These are phyloP conservation scores for Aspergillus ochraceoroseus DNA, from an alignment of 2,329 filamentous ascomycete genomes.

Conservation along the genomic window DNA sequence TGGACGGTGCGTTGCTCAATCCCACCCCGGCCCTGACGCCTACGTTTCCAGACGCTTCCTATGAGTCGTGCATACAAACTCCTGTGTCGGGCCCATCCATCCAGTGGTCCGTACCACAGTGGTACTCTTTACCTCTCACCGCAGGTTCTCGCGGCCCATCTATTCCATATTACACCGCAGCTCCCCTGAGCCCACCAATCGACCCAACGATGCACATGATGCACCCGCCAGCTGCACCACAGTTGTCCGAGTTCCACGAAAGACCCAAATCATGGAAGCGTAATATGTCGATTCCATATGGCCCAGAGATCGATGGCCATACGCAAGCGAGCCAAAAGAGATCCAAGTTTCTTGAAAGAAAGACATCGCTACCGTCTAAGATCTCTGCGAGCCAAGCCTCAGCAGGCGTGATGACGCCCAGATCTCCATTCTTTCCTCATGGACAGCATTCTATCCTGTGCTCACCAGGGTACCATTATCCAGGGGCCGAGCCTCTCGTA, in stretches of 20 bases:
- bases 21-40: slow-evolving; percentile 26
- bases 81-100: slow-evolving; percentile 24
- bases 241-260: slow-evolving; percentile 18
- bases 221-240: slow-evolving; percentile 21
- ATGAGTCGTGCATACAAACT: slow-evolving; percentile 29
- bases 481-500: slow-evolving; percentile 21
- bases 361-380: slow-evolving; percentile 20
- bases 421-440: slow-evolving; percentile 22
- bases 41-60: slow-evolving; percentile 23
- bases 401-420: slow-evolving; percentile 20
- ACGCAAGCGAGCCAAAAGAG: slow-evolving; percentile 20
- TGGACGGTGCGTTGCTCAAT: slow-evolving; percentile 26
- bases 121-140: slow-evolving; percentile 31
- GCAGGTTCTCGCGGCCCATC: slow-evolving; percentile 21
- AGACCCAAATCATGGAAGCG: slow-evolving; percentile 30
- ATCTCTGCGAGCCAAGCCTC: slow-evolving; percentile 15
- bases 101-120: slow-evolving; percentile 27
- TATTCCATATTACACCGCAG: slow-evolving; percentile 25
- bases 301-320: slow-evolving; percentile 16
- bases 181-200: slow-evolving; percentile 24
- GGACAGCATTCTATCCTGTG: slow-evolving; percentile 29
- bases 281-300: slow-evolving; percentile 28
- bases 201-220: slow-evolving; percentile 25
- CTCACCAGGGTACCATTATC: slow-evolving; percentile 28
- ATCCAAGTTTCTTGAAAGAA: slow-evolving; percentile 17